phyloP scores from a whole-genome alignment of 371 early-diverging fungal species.

The Syncephalastrum contaminatum region DNA sequence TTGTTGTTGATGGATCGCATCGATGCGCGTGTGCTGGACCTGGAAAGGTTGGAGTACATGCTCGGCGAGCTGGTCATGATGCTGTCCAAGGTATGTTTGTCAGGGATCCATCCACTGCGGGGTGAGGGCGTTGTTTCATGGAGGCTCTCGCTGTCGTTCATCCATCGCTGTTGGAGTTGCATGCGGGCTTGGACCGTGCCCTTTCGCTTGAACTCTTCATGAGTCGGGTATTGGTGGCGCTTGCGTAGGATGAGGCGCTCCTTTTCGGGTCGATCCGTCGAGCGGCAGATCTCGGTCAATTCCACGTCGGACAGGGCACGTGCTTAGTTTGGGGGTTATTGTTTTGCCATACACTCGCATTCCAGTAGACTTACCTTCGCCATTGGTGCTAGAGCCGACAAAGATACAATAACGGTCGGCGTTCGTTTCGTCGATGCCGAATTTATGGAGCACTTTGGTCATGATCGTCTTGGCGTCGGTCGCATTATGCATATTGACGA shows the following conservation, averaged over 20 bases:
- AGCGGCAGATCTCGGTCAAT: conserved; percentile 68
- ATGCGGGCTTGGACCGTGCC: conserved; percentile 42
- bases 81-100: conserved; percentile 26
- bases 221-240: conserved; percentile 64
- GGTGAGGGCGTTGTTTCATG: neutral
- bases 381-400: conserved; percentile 60
- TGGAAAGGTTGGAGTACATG: conserved; percentile 4
- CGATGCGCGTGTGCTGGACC: neutral
- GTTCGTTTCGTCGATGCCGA: conserved; percentile 59
- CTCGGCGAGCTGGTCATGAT: conserved; percentile 25
- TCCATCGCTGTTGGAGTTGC: conserved; percentile 14
- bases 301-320: conserved; percentile 72
- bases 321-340: conserved; percentile 28
- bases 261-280: conserved; percentile 64
- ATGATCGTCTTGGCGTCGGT: conserved; percentile 56
- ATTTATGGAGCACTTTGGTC: conserved; percentile 65
- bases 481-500: conserved; percentile 62
- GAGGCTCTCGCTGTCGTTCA: neutral
- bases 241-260: conserved; percentile 79
- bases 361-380: conserved; percentile 39
- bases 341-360: neutral
- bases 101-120: conserved; percentile 17
- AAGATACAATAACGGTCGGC: conserved; percentile 65
- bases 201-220: conserved; percentile 59
- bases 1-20: neutral